Evolutionary conservation across 495 filamentous ascomycete genomes (phyloP).

Genomic region (Pseudevernia furfuracea): DNA sequence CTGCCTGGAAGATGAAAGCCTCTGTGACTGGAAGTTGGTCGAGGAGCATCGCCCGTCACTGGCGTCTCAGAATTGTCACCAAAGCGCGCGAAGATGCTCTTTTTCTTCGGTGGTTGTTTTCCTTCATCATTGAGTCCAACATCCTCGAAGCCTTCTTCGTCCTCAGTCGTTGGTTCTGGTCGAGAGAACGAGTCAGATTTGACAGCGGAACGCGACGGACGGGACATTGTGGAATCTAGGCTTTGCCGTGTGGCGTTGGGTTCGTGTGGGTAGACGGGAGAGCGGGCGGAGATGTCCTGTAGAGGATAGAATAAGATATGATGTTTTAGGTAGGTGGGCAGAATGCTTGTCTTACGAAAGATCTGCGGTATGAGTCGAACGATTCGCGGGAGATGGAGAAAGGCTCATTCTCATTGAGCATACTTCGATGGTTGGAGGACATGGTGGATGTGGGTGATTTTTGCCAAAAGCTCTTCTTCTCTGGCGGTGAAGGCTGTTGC

Average conservation of each 20-base stretch:
- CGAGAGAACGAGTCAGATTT: conserved; percentile 40
- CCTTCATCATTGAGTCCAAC: conserved; percentile 76
- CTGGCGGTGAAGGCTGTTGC: conserved; percentile 75
- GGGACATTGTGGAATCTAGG: conserved; percentile 64
- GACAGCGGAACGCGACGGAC: conserved; percentile 47
- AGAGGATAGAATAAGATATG: conserved; percentile 9
- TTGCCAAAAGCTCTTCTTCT: conserved; percentile 80
- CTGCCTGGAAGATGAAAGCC: conserved; percentile 63
- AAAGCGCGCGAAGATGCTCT: conserved; percentile 78
- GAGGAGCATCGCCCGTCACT: conserved; percentile 39
- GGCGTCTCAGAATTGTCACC: conserved; percentile 49
- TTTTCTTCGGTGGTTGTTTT: conserved; percentile 61
- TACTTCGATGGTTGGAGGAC: conserved; percentile 61
- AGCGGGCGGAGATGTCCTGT: conserved; percentile 88
- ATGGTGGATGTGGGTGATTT: conserved; percentile 55
- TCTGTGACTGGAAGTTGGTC: conserved; percentile 41
- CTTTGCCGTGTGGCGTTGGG: conserved; percentile 57
- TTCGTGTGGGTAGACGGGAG: conserved; percentile 58
- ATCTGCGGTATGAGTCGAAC: conserved; percentile 94
- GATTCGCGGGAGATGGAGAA: conserved; percentile 97
- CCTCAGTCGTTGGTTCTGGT: conserved; percentile 56
- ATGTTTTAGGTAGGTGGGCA: not conserved
- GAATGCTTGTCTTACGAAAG: conserved; percentile 64
- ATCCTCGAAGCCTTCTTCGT: conserved; percentile 82
- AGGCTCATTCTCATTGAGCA: conserved; percentile 75